phyloP scores from a whole-genome alignment of 1,139 yeast species.

The Pichia sp. region DNA sequence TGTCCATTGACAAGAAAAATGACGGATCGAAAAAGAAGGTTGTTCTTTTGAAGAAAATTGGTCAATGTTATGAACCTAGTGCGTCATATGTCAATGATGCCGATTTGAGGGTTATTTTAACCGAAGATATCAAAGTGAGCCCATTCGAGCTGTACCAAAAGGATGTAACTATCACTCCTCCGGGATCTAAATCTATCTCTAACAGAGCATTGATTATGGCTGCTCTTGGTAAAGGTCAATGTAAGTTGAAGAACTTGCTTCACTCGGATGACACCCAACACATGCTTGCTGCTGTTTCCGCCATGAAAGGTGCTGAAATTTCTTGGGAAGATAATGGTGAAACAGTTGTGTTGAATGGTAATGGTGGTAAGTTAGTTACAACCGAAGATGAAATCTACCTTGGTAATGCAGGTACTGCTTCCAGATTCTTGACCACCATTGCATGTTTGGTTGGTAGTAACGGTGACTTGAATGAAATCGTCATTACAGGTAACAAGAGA shows the following conservation, averaged over 20 bases:
- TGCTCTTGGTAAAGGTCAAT: conserved; percentile 81
- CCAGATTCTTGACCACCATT: conserved; percentile 86
- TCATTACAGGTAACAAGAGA: conserved; percentile 88
- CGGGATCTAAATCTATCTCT: conserved; percentile 96
- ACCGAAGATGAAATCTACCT: conserved; percentile 63
- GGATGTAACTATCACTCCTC: conserved; percentile 59
- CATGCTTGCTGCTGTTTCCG: conserved; percentile 82
- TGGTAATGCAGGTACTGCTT: conserved; percentile 98
- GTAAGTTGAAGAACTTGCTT: conserved; percentile 72
- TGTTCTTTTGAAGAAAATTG: conserved; percentile 76
- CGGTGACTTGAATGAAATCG: conserved; percentile 36
- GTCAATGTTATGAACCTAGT: conserved; percentile 78
- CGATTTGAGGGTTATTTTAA: conserved; percentile 71
- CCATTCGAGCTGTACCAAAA: conserved; percentile 40
- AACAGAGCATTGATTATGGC: conserved; percentile 91
- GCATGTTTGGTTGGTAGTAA: conserved; percentile 66
- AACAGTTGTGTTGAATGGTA: conserved; percentile 77
- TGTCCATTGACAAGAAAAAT: conserved; percentile 95
- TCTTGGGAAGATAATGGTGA: conserved; percentile 82
- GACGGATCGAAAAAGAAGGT: conserved; percentile 87
- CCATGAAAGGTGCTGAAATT: conserved; percentile 75
- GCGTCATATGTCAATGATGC: conserved; percentile 81
- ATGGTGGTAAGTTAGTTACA: conserved; percentile 67
- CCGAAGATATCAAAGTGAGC: conserved; percentile 71
- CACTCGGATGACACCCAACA: conserved; percentile 96